Evolutionary conservation across 2,329 filamentous ascomycete species (phyloP).

Genomic region (Aspergillus fumigatus): DNA sequence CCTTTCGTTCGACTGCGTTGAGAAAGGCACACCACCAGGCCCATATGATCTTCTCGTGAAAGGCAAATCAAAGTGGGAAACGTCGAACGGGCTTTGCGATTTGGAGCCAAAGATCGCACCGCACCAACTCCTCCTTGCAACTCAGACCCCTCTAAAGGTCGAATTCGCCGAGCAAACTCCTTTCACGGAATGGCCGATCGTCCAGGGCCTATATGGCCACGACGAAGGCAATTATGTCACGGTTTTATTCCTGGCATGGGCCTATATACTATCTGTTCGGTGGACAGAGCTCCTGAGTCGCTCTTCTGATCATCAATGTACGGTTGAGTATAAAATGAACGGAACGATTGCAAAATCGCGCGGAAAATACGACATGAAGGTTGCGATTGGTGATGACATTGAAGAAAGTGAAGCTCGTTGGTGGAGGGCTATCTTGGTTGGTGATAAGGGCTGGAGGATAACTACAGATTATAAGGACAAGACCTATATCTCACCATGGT

Average conservation of each 20-base stretch:
- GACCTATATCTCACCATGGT: conserved; percentile 18
- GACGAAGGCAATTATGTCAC: conserved; percentile 20
- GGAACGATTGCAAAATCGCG: background rate
- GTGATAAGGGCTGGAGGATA: conserved; percentile 10
- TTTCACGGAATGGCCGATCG: conserved; percentile 15
- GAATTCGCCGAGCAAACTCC: conserved; percentile 13
- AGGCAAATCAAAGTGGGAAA: conserved; percentile 17
- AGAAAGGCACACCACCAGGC: conserved; percentile 6
- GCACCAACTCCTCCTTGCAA: conserved; percentile 11
- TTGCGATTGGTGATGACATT: conserved; percentile 9
- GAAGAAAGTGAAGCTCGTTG: conserved; percentile 13
- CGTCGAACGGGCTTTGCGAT: conserved; percentile 12
- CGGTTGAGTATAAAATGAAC: conserved; percentile 2
- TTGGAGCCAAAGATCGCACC: conserved; percentile 11
- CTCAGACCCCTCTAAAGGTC: conserved; percentile 7
- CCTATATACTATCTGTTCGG: conserved; percentile 20
- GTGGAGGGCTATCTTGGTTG: conserved; percentile 13
- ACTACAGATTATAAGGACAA: conserved; percentile 15
- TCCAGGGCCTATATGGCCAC: conserved; percentile 13
- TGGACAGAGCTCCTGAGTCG: conserved; percentile 19
- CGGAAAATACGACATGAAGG: conserved; percentile 1
- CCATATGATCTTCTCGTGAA: conserved; percentile 12
- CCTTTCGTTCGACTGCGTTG: conserved; percentile 14
- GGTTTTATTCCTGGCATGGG: conserved; percentile 20
- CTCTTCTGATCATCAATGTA: conserved; percentile 16